These are phyloP conservation scores for Alternaria novae-zelandiae DNA, from an alignment of 2,329 filamentous ascomycete species.

Conservation along the genomic window DNA sequence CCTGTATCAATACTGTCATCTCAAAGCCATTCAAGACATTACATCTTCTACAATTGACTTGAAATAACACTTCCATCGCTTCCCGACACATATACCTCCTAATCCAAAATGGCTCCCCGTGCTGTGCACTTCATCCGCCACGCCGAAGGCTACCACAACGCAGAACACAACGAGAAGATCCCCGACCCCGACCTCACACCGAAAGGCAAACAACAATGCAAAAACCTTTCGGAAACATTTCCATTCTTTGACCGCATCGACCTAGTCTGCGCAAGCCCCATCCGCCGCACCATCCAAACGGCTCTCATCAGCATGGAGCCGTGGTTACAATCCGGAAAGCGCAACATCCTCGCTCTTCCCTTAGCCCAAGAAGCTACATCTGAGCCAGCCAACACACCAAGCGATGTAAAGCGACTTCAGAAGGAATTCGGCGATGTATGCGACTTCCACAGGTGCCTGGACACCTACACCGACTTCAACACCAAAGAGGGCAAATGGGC, in stretches of 20 bases:
- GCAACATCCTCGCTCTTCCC: constrained; percentile 12
- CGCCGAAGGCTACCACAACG: constrained; percentile 77
- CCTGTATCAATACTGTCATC: neutral
- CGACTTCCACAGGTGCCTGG: constrained; percentile 6
- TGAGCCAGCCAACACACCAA: constrained; percentile 16
- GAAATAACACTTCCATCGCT: neutral
- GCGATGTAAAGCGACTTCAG: neutral
- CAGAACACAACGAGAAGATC: constrained; percentile 69
- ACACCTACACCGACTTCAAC: constrained; percentile 5
- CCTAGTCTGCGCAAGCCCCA: constrained; percentile 76
- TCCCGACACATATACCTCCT: neutral
- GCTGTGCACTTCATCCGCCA: constrained; percentile 66
- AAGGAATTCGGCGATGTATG: constrained; percentile 4
- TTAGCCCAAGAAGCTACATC: constrained; percentile 12
- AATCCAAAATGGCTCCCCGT: constrained; percentile 17
- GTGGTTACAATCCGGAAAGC: neutral
- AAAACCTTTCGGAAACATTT: constrained; percentile 66
- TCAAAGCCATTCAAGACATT: neutral
- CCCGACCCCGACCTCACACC: constrained; percentile 78
- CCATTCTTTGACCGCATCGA: constrained; percentile 65
- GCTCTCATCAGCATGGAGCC: constrained; percentile 71
- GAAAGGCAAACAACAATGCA: constrained; percentile 75
- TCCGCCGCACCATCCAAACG: constrained; percentile 80
- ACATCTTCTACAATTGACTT: neutral
- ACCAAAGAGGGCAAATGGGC: constrained; percentile 5